Evolutionary conservation across 1,284 basidiomycete genomes (phyloP), one percentile per base, ranked within the genome.

Genomic region (Trametes pubescens): DNA sequence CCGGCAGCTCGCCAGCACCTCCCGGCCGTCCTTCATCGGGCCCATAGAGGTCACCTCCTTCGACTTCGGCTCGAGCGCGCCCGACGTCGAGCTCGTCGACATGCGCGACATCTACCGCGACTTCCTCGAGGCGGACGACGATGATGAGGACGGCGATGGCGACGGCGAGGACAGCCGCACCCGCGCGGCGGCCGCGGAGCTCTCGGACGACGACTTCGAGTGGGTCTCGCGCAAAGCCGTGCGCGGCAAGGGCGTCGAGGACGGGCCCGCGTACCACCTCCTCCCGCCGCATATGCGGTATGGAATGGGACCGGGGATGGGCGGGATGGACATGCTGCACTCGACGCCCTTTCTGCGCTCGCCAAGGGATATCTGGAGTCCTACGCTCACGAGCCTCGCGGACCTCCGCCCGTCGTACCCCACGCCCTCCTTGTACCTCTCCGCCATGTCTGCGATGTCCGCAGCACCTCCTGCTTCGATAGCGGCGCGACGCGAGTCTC

Each of bases 101-200:
- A 81, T 99, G 62, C 86, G 94, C 53, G 96, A 99, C 80, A 94
- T 99, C 61, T 95, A 97, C 80, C 89, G 90, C 44, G 96, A 97
- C 74, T 99, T 99, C 74, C 82, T 94, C 57, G 91, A 95, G 67
- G 91, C 91, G 63, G 91, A 94, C 69, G 88, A 91, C 2, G 87
- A 90, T 18, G 84, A 85, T 0, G 78, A 83, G 9, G 74, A 90
- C n/a, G 84, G 85, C 0, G 78, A 83, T 9, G 74, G 78, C 9
- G 64, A 68, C 11, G 65, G 59, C 22, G 64, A 65, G 0, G 79
- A 80, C 32, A 75, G 77, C 47, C 22, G 51, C 22, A 44, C 53
- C 7, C 13, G 40, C 26, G 38, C 53, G 34, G 53, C 40, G 4
- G 46, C 56, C 16, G 83, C 85, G 0, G 85, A 86, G 70, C 81